A percentile compares a stretch with the other conserved stretches of the same genome.
Evolutionary conservation across 495 filamentous ascomycete species (phyloP).

Genomic region (Elasticomyces elasticus): DNA sequence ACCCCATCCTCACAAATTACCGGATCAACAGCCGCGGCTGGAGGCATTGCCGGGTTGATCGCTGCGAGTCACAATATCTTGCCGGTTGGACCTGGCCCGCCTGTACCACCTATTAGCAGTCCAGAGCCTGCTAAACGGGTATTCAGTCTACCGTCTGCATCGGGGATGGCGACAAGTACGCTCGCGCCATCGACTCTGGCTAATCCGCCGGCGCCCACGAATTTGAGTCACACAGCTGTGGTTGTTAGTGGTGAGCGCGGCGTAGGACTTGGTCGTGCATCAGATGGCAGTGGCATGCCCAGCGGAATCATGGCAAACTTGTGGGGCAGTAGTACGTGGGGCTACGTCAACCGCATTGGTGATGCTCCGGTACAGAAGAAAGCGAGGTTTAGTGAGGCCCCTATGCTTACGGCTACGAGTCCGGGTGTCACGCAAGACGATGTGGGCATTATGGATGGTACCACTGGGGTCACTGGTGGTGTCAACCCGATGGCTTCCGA

Average conservation of each 20-base stretch:
- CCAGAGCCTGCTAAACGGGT: conserved; percentile 11
- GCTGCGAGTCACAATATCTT: conserved; percentile 75
- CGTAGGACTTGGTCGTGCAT: conserved; percentile 46
- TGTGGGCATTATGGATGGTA: conserved; percentile 14
- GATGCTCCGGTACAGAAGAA: conserved; percentile 24
- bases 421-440: conserved; percentile 19
- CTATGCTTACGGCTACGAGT: no score
- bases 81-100: conserved; percentile 37
- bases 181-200: conserved; percentile 77
- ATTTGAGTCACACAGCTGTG: conserved; percentile 78
- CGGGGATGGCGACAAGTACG: conserved; percentile 34
- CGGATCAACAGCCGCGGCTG: conserved; percentile 30
- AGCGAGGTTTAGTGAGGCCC: conserved; percentile 26
- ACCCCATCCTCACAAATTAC: conserved; percentile 38
- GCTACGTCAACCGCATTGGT: conserved; percentile 58
- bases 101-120: conserved; percentile 31
- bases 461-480: neutral
- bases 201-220: conserved; percentile 75
- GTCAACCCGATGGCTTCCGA: neutral
- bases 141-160: neutral
- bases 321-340: conserved; percentile 83
- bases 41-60: conserved; percentile 80
- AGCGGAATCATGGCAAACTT: conserved; percentile 82
- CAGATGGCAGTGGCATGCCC: conserved; percentile 55
- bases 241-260: conserved; percentile 67